Evolutionary conservation across 768 basidiomycete species (phyloP).

Genomic region (Paxillus rubicundulus): DNA sequence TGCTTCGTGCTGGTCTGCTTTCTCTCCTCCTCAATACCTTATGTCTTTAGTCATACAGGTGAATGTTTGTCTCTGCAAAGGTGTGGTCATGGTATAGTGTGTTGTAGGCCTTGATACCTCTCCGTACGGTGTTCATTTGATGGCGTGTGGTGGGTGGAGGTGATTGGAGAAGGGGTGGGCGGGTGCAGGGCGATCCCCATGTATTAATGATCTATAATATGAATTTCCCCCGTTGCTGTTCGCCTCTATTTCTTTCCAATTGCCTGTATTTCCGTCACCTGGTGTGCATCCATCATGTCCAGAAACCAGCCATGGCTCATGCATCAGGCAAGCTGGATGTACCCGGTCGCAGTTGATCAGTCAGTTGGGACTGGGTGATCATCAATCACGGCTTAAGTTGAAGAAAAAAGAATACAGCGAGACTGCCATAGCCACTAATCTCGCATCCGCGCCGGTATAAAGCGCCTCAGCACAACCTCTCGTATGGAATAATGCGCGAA

Average conservation of each 20-base stretch:
- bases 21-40: too few relatives aligned
- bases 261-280: background rate
- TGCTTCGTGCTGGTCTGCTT: background rate
- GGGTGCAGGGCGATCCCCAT: conserved; percentile 5
- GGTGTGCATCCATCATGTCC: background rate
- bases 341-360: background rate
- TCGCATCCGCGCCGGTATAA: conserved; percentile 90
- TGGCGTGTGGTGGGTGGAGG: background rate
- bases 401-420: background rate
- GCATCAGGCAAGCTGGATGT: background rate
- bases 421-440: conserved; percentile 45
- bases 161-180: background rate
- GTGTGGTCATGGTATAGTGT: too few relatives aligned
- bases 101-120: too few relatives aligned
- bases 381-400: background rate
- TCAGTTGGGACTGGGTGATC: background rate
- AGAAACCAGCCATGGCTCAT: background rate
- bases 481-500: conserved; percentile 74
- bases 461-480: conserved; percentile 82
- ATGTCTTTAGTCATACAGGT: too few relatives aligned
- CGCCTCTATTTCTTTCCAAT: background rate
- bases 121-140: background rate
- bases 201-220: conserved; percentile 14
- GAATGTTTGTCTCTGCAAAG: too few relatives aligned
- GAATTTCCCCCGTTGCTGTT: conserved; percentile 2